Evolutionary conservation across 805 yeast species (phyloP), one percentile per base, ranked within the genome.

Genomic region (Monosporozyma servazzii): DNA sequence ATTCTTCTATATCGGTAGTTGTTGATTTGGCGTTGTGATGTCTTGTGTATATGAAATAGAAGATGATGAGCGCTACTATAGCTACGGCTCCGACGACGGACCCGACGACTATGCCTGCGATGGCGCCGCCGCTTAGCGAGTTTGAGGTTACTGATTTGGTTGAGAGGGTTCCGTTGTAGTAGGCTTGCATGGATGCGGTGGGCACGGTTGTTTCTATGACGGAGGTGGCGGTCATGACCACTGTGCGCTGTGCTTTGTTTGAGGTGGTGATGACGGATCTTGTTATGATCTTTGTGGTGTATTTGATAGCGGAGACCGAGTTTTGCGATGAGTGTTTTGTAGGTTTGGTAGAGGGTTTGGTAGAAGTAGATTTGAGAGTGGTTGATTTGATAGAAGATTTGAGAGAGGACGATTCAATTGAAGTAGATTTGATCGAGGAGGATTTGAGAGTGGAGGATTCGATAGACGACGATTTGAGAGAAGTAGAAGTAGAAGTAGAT

Each of bases 101-200:
- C 27, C 84, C 84, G 45, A 78, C 69, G 10, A 78, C 84, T 29
- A 80, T 76, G 42, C 84, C 84, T 6, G 81, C 84, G 50, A 79
- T 78, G 29, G 82, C 81, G 20, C 84, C 84, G 43, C 60, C 66
- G 43, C 64, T 57, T 36, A 64, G 23, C 2, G 48, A 46, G 13
- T 27, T 33, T 15, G 48, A 36, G 13, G 37, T 44, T 42, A 25
- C 25, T 30, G 31, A 17, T 44, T 44, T 18, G 20, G 13, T 17
- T 40, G 25, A 31, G 18, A 30, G 17, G 40, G 30, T n/a, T n/a
- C 5, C 27, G 17, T 23, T 41, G 33, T n/a, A 39, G 23, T 33
- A 33, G 17, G 36, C 46, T 3, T 18, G 17, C 21, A 43, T 29
- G 7, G 47, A 29, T 44, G 41, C 47, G 3, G 58, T 42, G 2